Evolutionary conservation across 2,329 filamentous ascomycete species (phyloP).

Genomic region (Alternaria longipes): DNA sequence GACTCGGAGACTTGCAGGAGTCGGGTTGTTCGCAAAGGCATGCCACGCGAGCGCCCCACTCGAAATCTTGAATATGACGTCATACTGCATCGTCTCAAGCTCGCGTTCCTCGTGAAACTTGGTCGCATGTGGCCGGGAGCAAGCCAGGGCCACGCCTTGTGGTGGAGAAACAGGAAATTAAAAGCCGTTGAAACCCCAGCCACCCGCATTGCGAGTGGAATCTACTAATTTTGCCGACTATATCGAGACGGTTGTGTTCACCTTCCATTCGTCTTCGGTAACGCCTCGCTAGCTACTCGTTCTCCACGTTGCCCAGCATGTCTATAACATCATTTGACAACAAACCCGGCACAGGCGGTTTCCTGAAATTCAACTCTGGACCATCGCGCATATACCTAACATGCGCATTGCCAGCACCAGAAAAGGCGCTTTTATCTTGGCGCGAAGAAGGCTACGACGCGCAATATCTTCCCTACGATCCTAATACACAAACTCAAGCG

Average conservation of each 20-base stretch:
- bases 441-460: conserved; percentile 56
- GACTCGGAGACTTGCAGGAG: not conserved
- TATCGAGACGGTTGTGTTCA: not conserved
- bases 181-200: conserved; percentile 3
- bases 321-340: conserved; percentile 39
- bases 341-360: conserved; percentile 35
- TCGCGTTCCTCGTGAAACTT: conserved; percentile 9
- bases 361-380: conserved; percentile 50
- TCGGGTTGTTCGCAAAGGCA: not conserved
- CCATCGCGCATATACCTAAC: conserved; percentile 53
- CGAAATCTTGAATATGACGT: conserved; percentile 10
- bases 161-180: not conserved
- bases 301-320: conserved; percentile 23
- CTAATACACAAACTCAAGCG: conserved; percentile 30
- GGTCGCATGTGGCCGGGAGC: conserved; percentile 14
- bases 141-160: not conserved
- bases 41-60: conserved; percentile 3
- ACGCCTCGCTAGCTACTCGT: not conserved
- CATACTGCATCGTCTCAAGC: conserved; percentile 3
- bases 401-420: conserved; percentile 50
- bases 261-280: not conserved
- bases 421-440: conserved; percentile 51
- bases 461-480: conserved; percentile 49
- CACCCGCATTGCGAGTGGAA: not conserved
- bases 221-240: not conserved